A percentile compares a stretch with the other conserved stretches of the same genome.
Evolutionary conservation across 2,329 filamentous ascomycete genomes (phyloP).

Genomic region (Trichophyton schoenleinii): DNA sequence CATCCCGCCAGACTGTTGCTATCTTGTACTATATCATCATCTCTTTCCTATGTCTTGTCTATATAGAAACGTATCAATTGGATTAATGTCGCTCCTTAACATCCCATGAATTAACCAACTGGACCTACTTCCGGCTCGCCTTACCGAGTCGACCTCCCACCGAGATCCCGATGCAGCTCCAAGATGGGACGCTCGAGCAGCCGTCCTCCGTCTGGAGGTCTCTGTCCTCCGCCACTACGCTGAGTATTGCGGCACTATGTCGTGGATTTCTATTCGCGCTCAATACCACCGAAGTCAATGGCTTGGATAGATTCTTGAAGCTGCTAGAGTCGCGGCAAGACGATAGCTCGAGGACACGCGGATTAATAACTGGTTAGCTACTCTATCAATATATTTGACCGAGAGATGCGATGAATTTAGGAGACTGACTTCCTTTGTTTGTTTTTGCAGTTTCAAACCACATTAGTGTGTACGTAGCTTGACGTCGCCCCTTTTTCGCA

Average conservation of each 20-base stretch:
- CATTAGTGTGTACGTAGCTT: slow-evolving; percentile 64
- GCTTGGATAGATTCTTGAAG: slow-evolving; percentile 61
- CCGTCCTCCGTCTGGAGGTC: slow-evolving; percentile 50
- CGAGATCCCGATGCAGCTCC: slow-evolving; percentile 24
- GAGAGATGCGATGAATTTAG: not conserved
- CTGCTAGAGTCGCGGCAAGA: slow-evolving; percentile 63
- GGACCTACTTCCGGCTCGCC: not conserved
- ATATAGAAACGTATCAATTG: not conserved
- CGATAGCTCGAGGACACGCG: slow-evolving; percentile 53
- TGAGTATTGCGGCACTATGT: slow-evolving; percentile 56
- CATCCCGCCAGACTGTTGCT: not conserved
- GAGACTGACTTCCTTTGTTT: not conserved
- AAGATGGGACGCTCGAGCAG: slow-evolving; percentile 28
- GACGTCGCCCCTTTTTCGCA: not conserved
- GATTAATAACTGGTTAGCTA: slow-evolving; percentile 64
- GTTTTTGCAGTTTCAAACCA: slow-evolving; percentile 62
- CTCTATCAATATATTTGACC: not conserved
- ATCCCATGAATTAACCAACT: not conserved
- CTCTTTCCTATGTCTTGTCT: not conserved
- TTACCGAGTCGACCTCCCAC: not conserved
- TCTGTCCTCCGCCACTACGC: slow-evolving; percentile 62
- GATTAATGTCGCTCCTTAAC: not conserved
- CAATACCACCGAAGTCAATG: slow-evolving; percentile 63
- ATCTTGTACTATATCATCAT: not conserved
- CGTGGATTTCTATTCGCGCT: slow-evolving; percentile 62